phyloP scores from a whole-genome alignment of 352 stramenopile species.

The Pythium brachiatum region DNA sequence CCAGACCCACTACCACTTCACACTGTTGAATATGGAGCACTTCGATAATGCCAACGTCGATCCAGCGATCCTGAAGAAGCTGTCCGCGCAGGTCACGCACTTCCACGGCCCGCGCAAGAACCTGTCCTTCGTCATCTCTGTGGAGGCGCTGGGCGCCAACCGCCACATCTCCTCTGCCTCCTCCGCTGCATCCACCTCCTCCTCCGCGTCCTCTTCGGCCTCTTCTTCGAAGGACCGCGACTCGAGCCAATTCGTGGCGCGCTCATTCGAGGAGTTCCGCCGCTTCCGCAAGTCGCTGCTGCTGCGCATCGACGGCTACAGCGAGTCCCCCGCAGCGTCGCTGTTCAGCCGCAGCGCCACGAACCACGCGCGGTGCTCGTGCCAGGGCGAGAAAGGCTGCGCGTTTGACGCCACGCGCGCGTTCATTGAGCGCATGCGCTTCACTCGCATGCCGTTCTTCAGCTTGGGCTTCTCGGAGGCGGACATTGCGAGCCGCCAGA shows the following conservation, averaged over 20 bases:
- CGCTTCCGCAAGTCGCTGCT: constrained; percentile 76
- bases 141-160: constrained; percentile 66
- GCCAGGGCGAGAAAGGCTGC: constrained; percentile 55
- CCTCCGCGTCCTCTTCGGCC: constrained; percentile 13
- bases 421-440: constrained; percentile 73
- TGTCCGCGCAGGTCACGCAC: constrained; percentile 71
- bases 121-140: constrained; percentile 75
- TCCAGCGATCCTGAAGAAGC: constrained; percentile 78
- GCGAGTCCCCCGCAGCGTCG: constrained; percentile 31
- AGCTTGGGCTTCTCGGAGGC: constrained; percentile 40
- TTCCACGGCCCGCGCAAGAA: constrained; percentile 67
- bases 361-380: constrained; percentile 37
- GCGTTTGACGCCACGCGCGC: constrained; percentile 68
- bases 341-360: constrained; percentile 13
- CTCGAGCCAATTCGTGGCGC: constrained; percentile 66
- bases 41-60: constrained; percentile 44
- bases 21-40: constrained; percentile 36
- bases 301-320: constrained; percentile 46
- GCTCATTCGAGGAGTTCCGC: constrained; percentile 77
- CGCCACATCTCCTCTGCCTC: constrained; percentile 21
- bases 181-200: background rate
- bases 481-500: constrained; percentile 60
- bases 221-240: constrained; percentile 42
- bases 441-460: constrained; percentile 75
- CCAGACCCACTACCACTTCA: background rate